These are phyloP conservation scores for Bryum argenteum DNA, from an alignment of 225 moss, liverwort and hornwort species.

Conservation along the genomic window DNA sequence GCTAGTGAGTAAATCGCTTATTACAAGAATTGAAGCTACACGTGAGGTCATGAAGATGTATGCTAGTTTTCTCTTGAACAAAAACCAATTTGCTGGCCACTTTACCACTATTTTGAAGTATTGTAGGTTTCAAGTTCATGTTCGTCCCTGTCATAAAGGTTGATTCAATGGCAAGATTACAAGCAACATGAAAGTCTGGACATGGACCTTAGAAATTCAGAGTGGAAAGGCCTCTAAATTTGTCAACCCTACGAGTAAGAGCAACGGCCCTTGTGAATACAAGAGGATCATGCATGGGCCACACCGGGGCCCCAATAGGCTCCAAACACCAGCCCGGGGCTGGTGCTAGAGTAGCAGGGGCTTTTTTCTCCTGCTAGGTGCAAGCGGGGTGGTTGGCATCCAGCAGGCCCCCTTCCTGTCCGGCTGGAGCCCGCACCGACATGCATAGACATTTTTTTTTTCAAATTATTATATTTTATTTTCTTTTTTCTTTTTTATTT, in stretches of 20 bases:
- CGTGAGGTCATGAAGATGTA: neutral
- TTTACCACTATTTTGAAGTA: neutral
- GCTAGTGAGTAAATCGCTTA: slow-evolving; percentile 23
- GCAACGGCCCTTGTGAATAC: slow-evolving; percentile 66
- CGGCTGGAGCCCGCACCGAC: too few relatives aligned
- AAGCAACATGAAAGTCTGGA: neutral
- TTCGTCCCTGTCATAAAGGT: slow-evolving; percentile 19
- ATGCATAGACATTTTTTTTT: too few relatives aligned
- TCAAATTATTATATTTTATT: too few relatives aligned
- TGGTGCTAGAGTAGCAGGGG: too few relatives aligned
- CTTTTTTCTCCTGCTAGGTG: too few relatives aligned
- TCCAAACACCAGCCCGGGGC: too few relatives aligned
- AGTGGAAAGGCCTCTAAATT: neutral
- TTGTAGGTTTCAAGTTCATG: neutral
- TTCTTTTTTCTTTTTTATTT: too few relatives aligned
- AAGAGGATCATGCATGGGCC: slow-evolving; percentile 56
- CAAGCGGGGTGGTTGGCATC: too few relatives aligned
- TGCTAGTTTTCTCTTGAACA: neutral
- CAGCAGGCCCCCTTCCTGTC: too few relatives aligned
- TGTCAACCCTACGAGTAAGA: slow-evolving; percentile 29
- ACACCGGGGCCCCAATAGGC: too few relatives aligned
- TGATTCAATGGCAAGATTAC: neutral
- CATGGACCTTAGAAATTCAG: neutral
- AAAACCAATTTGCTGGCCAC: neutral
- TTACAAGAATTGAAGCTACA: neutral